These are phyloP conservation scores for Saccharomyces pastorianus DNA, from an alignment of 1,139 yeast genomes.

Conservation along the genomic window DNA sequence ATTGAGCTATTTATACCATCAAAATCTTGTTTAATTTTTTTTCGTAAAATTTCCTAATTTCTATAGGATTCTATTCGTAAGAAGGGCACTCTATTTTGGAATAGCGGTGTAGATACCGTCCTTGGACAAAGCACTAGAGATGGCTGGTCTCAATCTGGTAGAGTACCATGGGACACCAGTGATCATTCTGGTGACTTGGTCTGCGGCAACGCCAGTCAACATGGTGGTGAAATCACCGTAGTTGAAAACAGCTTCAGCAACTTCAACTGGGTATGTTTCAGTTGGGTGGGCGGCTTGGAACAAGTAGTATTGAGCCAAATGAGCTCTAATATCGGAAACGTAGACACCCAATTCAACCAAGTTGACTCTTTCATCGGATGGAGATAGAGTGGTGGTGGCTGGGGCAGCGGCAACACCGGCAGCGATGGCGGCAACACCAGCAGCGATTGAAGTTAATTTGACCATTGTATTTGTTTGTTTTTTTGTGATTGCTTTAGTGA, in stretches of 20 bases:
- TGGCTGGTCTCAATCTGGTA: too few relatives aligned
- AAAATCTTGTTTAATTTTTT: not conserved
- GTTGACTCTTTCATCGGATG: too few relatives aligned
- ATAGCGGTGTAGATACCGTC: too few relatives aligned
- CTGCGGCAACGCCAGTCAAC: conserved; percentile 1
- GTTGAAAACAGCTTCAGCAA: not conserved
- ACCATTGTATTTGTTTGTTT: not conserved
- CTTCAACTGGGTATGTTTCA: too few relatives aligned
- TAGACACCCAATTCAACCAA: too few relatives aligned
- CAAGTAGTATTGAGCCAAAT: too few relatives aligned
- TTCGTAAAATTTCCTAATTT: not conserved
- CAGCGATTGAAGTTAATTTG: not conserved
- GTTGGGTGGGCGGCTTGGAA: too few relatives aligned
- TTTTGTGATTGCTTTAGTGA: not conserved
- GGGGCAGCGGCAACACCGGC: not conserved
- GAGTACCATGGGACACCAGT: too few relatives aligned
- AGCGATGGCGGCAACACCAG: not conserved
- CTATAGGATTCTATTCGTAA: not conserved
- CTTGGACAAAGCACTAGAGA: too few relatives aligned
- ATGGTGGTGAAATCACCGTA: not conserved
- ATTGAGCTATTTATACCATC: not conserved
- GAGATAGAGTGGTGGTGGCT: not conserved
- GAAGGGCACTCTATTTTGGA: not conserved
- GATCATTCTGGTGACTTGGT: not conserved
- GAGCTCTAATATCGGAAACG: too few relatives aligned